phyloP scores from a whole-genome alignment of 495 filamentous ascomycete genomes.

The Cercophora samala region DNA sequence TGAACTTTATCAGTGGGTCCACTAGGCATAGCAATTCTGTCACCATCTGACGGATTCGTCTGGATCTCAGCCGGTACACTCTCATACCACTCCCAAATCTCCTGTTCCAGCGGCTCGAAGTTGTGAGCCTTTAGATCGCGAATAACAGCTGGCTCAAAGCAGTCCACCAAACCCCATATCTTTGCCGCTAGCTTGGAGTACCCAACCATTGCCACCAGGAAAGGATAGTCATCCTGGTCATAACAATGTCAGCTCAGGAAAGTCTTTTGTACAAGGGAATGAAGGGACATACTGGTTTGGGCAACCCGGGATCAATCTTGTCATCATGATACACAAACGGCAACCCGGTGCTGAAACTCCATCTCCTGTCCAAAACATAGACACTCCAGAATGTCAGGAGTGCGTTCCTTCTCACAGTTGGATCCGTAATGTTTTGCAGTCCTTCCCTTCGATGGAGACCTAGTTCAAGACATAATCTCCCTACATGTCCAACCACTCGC shows the following conservation, averaged over 20 bases:
- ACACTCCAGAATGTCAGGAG: constrained; percentile 75
- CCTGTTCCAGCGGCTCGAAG: constrained; percentile 71
- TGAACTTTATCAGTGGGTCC: constrained; percentile 47
- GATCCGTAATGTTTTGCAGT: constrained; percentile 59
- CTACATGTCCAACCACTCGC: constrained; percentile 71
- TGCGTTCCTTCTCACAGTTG: constrained; percentile 59
- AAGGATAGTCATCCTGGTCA: constrained; percentile 63
- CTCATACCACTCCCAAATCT: constrained; percentile 73
- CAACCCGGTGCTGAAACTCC: constrained; percentile 77
- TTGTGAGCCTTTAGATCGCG: constrained; percentile 56
- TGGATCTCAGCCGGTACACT: constrained; percentile 41
- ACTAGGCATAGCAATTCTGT: constrained; percentile 23
- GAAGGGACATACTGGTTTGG: constrained; percentile 62
- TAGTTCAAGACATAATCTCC: constrained; percentile 73
- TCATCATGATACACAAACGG: constrained; percentile 79
- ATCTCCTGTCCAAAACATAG: constrained; percentile 75
- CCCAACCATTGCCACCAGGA: constrained; percentile 72
- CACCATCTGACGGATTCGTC: constrained; percentile 20
- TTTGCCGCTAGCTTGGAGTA: constrained; percentile 74
- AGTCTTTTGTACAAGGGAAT: neutral
- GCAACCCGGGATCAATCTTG: constrained; percentile 75
- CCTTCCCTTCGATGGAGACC: constrained; percentile 75
- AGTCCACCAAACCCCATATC: constrained; percentile 69
- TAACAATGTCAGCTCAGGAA: constrained; percentile 1
- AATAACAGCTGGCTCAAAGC: constrained; percentile 50